Base-by-base conservation (phyloP, 73 alveolate species). In the Paramecium sexaurelia region DNA sequence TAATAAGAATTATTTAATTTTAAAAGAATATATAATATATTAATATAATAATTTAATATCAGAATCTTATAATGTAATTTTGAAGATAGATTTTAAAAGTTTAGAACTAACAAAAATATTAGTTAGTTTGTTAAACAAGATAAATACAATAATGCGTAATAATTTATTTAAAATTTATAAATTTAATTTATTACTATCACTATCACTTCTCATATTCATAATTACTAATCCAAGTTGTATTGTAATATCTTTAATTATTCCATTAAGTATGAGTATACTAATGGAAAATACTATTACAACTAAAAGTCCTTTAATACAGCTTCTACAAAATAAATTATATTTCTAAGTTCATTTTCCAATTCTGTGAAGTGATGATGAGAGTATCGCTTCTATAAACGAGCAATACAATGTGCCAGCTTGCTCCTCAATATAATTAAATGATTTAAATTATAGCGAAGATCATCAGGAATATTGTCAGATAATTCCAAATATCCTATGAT, bases 371-470 rank as follows among this genome's bases (percentile, higher is more conserved):
- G 67, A 51, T 51, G 17, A 51, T 51, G 67, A 51, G 33, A 51
- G 67, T 51, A 51, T 51, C 67, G 67, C 17, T 51, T 51, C 32
- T 51, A 13, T 19, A 51, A 4, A 51, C 67, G 39, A 29, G 17
- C 83, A 19, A 61, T 32, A 61, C 83, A 61, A 61, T 61, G 83
- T 29, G 83, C 83, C 26, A 61, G 43, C 45, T 61, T 61, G 83
- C 83, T 61, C 43, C 83, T 61, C 83, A 61, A 19, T 29, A 61
- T 51, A 51, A 51, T 61, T 61, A 61, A 61, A 26, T 61, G 83
- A 61, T 61, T 61, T 61, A 61, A 61, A 61, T 61, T 26, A 51
- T 29, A 61, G 43, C 83, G 83, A 32, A 61, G 83, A 29, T 61
- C 39, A 32, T 61, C 83, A 61, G 83, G 83, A 24, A 61, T 61